Base-by-base conservation (phyloP, 2,329 filamentous ascomycete species). In the Exophiala lecanii-corni region DNA sequence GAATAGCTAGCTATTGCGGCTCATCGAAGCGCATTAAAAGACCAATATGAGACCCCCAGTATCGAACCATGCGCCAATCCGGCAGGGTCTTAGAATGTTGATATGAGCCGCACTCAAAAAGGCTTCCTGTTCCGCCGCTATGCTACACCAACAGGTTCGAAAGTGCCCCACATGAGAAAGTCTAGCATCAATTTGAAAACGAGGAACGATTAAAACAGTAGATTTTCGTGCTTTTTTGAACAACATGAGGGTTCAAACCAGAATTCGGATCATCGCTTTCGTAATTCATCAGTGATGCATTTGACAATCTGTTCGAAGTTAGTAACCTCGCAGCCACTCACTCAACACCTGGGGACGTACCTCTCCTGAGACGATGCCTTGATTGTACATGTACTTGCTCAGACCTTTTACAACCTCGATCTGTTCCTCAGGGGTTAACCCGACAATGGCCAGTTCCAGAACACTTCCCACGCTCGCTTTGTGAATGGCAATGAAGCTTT, bases 401-500 rank as follows among this genome's bases (percentile, higher is more conserved):
- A 83, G 55, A 1, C 78, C 77, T 55, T 72, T 75, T 13, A 83
- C 75, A 13, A 83, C 74, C 66, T 96, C 91, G 49, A 95, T 74
- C 67, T 98, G 91, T 67, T 98, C 88, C 30, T 95, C 89, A 1
- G 82, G 70, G 1, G 81, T 82, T 56, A 98, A 69, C n/a, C 89
- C 89, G 4, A 82, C 94, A 55, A 98, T 94, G 38, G 87, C 91
- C 9, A 81, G 79, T 71, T 98, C 91, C 55, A 98, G 85, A 25
- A 98, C 85, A 41, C 80, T 81, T 15, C 91, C 92, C 15, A 95
- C 82, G 43, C 76, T 88, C 28, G 85, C 81, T 65, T 91, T 88
- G 73, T 95, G 81, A 5, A 88, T 75, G 3, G 89, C 89, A 59
- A 98, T 91, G 65, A 98, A 98, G 60, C 86, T 92, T 65, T 96